Base-by-base conservation (phyloP, 202 grass and related monocot species). In the Saccharum hybrid region DNA sequence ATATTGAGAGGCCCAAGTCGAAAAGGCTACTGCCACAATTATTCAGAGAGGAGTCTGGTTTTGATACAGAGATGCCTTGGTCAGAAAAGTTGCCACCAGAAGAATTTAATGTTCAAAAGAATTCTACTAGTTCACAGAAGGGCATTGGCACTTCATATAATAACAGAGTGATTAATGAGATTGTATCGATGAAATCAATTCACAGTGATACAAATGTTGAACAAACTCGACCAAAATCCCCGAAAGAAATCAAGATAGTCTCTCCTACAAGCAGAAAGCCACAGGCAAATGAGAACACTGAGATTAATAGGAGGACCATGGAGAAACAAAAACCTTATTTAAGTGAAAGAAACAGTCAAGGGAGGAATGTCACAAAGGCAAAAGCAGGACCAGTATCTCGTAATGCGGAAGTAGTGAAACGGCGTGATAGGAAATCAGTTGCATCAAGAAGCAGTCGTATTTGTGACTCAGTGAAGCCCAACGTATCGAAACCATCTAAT, bases 1-100 rank as follows among this genome's bases (percentile, higher is more conserved):
- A 97, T 90, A 91, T 88, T 52, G 92, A 97, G 21, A 94, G 86
- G 88, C 88, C 88, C 22, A 90, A 14, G 34, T 54, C 70, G 56
- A 80, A 76, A 63, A 43, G 52, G 16, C 6, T 7, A 70, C 40
- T 37, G 3, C 34, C 15, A 0, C 83, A 63, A 39, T 49, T 63
- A 64, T 71, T 68, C 37, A 31, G 30, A 63, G 75, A 71, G 13
- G 85, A 74, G 56, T 37, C 75, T 54, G 26, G 3, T 33, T 70
- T 77, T 79, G 74, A 80, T 75, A 75, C 74, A 1, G 82, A 81
- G 54, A 90, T 90, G 87, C 82, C 85, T 30, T 83, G 66, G 38
- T 77, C 74, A 69, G 88, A 74, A 84, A 92, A 78, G 34, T 51
- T 79, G 16, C 51, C 62, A 65, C 72, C 65, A 41, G 34, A 82